Percentiles rank a stretch among this genome's conserved stretches.
Conservation (phyloP, 108 stramenopile species). For the Poteriospumella lacustris region DNA sequence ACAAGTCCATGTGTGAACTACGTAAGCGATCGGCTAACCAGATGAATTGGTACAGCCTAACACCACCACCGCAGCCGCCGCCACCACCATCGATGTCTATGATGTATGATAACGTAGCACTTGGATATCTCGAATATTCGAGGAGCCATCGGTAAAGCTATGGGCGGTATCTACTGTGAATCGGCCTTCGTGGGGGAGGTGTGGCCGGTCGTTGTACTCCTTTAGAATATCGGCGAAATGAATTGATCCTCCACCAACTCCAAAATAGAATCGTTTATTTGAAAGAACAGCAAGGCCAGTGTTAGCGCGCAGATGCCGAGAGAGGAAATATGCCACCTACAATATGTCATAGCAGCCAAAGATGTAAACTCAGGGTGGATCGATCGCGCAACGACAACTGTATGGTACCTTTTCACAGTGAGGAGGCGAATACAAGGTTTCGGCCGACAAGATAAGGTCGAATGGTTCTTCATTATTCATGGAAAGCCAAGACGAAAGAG, state of each 20-base stretch:
- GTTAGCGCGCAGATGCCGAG: background rate
- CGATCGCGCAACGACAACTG: background rate
- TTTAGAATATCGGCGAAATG: background rate
- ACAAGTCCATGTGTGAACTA: no score
- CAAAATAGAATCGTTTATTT: background rate
- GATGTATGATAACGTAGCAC: no score
- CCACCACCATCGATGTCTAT: no score
- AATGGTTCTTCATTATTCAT: no score
- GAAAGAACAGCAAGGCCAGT: background rate
- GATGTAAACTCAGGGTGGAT: background rate
- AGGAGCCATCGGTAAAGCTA: background rate
- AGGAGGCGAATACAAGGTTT: background rate
- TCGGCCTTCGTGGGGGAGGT: no score
- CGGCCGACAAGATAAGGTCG: background rate
- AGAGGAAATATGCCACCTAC: background rate
- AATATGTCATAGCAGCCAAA: background rate
- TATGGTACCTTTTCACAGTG: background rate
- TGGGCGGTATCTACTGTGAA: background rate
- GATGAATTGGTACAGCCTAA: no score
- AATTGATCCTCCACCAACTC: background rate
- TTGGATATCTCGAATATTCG: slow-evolving; percentile 11
- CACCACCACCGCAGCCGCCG: no score
- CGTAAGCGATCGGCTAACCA: no score
- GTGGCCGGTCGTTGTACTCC: no score
- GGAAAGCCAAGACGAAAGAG: no score